A percentile compares a stretch with the other conserved stretches of the same genome.
Conservation (phyloP, 2,329 filamentous ascomycete species). For the Ascochyta clinopodiicola region DNA sequence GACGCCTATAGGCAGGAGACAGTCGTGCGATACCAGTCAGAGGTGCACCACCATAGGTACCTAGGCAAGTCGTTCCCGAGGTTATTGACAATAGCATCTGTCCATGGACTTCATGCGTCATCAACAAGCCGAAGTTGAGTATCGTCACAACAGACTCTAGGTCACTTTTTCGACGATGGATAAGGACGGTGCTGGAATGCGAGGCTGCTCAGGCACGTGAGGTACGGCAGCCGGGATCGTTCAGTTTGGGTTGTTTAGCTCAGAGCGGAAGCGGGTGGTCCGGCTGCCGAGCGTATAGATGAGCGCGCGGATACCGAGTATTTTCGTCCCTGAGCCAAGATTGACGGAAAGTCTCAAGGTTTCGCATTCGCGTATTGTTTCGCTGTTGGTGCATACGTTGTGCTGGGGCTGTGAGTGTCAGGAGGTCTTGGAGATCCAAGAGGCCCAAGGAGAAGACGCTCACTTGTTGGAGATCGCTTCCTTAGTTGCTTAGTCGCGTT, state of each 20-base stretch:
- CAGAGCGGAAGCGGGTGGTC: conserved; percentile 28
- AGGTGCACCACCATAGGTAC: neutral
- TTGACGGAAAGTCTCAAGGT: conserved; percentile 11
- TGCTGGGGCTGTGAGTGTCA: conserved; percentile 20
- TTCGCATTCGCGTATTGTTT: conserved; percentile 12
- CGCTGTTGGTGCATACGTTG: conserved; percentile 17
- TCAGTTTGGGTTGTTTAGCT: conserved; percentile 9
- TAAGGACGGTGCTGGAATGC: neutral
- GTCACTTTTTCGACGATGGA: neutral
- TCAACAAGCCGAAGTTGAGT: neutral
- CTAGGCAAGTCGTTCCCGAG: neutral
- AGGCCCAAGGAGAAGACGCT: neutral
- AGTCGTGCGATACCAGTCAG: neutral
- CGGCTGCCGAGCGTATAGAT: conserved; percentile 24
- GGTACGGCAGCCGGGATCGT: conserved; percentile 11
- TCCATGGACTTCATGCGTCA: neutral
- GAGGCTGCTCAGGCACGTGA: conserved; percentile 1
- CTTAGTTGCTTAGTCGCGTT: neutral
- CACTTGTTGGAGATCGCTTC: neutral
- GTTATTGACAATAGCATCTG: neutral
- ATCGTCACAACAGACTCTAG: neutral
- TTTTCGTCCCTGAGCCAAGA: conserved; percentile 27
- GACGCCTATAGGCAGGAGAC: neutral
- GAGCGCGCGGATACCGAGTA: conserved; percentile 20
- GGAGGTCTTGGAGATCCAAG: neutral